phyloP scores from a whole-genome alignment of 169 alveolate genomes.

The Plasmodium relictum region DNA sequence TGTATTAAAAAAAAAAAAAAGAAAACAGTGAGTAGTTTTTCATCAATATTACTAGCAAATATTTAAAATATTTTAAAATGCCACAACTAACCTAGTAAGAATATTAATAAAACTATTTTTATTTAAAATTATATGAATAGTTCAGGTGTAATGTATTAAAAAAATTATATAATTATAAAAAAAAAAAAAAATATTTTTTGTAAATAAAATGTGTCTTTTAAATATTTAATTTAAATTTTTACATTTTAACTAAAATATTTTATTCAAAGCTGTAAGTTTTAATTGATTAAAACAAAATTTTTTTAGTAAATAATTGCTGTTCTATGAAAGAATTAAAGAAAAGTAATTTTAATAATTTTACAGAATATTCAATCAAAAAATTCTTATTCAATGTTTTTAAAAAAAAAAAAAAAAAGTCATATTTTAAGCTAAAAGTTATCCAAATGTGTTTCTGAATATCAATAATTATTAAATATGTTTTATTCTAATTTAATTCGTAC shows the following conservation, averaged over 20 bases:
- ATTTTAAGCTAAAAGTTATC: not conserved
- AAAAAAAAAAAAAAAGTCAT: not conserved
- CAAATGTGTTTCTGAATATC: constrained; percentile 1
- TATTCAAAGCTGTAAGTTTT: constrained; percentile 9
- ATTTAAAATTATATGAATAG: constrained; percentile 46
- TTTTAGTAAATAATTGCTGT: not conserved
- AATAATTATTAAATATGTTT: constrained; percentile 3
- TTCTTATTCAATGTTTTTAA: constrained; percentile 34
- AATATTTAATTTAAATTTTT: not conserved
- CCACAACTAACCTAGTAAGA: constrained; percentile 12
- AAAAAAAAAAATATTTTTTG: not conserved
- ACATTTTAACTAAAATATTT: constrained; percentile 16
- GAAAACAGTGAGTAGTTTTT: not conserved
- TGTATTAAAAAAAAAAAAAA: too few relatives aligned
- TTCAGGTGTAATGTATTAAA: constrained; percentile 20
- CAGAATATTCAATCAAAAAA: constrained; percentile 8
- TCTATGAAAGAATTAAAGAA: not conserved
- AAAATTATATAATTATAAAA: constrained; percentile 17
- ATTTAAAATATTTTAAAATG: constrained; percentile 6
- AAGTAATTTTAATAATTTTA: constrained; percentile 5
- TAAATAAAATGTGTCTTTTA: not conserved
- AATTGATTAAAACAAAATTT: constrained; percentile 5
- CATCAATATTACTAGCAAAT: constrained; percentile 1
- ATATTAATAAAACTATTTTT: constrained; percentile 23
- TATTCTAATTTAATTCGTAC: not conserved